Percentiles rank a stretch among this genome's conserved stretches.
Conservation (phyloP, 108 stramenopile genomes). For the Epipyxis sp. region DNA sequence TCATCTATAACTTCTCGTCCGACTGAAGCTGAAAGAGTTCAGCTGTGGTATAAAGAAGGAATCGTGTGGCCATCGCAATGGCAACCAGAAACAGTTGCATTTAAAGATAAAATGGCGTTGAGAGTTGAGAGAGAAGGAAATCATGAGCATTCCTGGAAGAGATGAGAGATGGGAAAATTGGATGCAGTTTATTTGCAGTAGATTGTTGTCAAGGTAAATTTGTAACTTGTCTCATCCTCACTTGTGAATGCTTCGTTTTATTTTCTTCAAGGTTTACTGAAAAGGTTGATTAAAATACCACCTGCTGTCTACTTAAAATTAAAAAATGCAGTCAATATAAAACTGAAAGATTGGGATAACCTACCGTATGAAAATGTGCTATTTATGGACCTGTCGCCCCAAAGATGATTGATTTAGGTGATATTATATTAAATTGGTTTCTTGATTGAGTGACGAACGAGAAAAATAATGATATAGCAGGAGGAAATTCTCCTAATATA, state of each 20-base stretch:
- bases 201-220: conserved; percentile 8
- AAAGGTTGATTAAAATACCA: neutral
- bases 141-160: neutral
- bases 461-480: too few species aligned
- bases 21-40: neutral
- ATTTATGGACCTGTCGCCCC: conserved; percentile 9
- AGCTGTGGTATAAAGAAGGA: neutral
- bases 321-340: neutral
- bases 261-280: conserved; percentile 35
- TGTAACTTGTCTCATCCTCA: too few species aligned
- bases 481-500: too few species aligned
- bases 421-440: too few species aligned
- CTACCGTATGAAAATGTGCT: neutral
- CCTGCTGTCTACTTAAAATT: neutral
- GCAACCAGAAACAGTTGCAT: neutral
- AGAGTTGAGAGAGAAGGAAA: neutral
- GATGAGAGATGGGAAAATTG: conserved; percentile 25
- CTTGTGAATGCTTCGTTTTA: too few species aligned
- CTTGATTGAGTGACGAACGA: too few species aligned
- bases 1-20: neutral
- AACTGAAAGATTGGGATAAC: conserved; percentile 3
- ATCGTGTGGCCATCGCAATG: conserved; percentile 1
- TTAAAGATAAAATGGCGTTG: neutral
- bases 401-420: neutral
- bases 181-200: conserved; percentile 15